A percentile compares a stretch with the other conserved stretches of the same genome.
These are phyloP conservation scores for Pichia inconspicua DNA, from an alignment of 1,139 yeast species.

Conservation along the genomic window DNA sequence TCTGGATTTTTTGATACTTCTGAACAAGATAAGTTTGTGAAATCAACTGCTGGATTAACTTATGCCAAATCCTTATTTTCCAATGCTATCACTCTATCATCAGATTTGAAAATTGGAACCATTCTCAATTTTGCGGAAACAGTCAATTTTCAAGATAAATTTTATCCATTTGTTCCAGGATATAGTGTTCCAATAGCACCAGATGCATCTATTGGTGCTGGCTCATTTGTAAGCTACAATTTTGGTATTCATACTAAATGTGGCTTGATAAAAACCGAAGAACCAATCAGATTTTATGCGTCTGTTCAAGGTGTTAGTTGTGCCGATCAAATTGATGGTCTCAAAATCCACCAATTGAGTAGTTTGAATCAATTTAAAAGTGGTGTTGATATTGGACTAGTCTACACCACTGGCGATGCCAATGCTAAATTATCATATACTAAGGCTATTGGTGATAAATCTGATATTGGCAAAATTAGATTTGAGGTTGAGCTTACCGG, in stretches of 20 bases:
- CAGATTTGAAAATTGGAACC: conserved; percentile 34
- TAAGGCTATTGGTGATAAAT: conserved; percentile 3
- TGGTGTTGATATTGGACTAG: conserved; percentile 14
- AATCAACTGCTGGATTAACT: conserved; percentile 19
- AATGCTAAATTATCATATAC: conserved; percentile 12
- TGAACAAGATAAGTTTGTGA: conserved; percentile 28
- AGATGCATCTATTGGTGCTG: conserved; percentile 30
- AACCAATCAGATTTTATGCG: conserved; percentile 36
- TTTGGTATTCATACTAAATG: conserved; percentile 32
- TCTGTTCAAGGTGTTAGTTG: conserved; percentile 25
- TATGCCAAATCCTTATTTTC: conserved; percentile 30
- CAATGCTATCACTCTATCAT: conserved; percentile 34
- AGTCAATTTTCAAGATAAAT: conserved; percentile 40
- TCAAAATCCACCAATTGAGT: not conserved
- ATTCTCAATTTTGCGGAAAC: conserved; percentile 21
- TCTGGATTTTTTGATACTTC: conserved; percentile 18
- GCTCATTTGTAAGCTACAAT: conserved; percentile 18
- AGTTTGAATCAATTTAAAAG: conserved; percentile 6
- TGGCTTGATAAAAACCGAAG: conserved; percentile 26
- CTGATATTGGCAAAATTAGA: conserved; percentile 11
- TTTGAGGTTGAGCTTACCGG: conserved; percentile 16
- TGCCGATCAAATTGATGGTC: conserved; percentile 6
- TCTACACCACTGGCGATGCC: conserved; percentile 11
- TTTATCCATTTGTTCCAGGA: conserved; percentile 32
- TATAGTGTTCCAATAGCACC: conserved; percentile 13